A percentile compares a stretch with the other conserved stretches of the same genome.
Conservation (phyloP, 805 yeast species). For the Sugiyamaella americana region DNA sequence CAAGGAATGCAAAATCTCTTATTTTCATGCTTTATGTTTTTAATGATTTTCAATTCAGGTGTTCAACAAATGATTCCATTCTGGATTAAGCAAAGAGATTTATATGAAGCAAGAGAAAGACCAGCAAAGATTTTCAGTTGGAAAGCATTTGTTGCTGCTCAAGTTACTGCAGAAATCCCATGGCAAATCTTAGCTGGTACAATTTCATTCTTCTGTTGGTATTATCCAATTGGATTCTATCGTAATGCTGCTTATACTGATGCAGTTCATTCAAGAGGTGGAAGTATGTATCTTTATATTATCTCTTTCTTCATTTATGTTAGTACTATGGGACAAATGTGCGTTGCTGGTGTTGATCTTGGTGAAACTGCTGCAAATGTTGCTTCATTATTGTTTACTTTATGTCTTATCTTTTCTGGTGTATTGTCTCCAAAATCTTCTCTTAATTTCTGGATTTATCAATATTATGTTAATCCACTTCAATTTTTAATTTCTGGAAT, state of each 20-base stretch:
- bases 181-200: conserved; percentile 60
- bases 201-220: conserved; percentile 50
- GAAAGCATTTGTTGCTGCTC: conserved; percentile 57
- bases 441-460: conserved; percentile 70
- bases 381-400: conserved; percentile 50
- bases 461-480: conserved; percentile 68
- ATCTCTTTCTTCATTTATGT: conserved; percentile 43
- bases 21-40: conserved; percentile 68
- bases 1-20: conserved; percentile 79
- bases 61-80: conserved; percentile 59
- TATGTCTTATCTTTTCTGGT: conserved; percentile 72
- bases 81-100: conserved; percentile 52
- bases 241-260: conserved; percentile 49
- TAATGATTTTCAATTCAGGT: conserved; percentile 48
- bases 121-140: conserved; percentile 68
- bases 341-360: conserved; percentile 51
- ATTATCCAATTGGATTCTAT: conserved; percentile 68
- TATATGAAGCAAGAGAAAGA: conserved; percentile 68
- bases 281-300: conserved; percentile 34
- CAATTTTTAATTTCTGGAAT: conserved; percentile 58
- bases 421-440: conserved; percentile 51
- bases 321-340: conserved; percentile 31
- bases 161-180: conserved; percentile 61
- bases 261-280: conserved; percentile 38
- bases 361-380: conserved; percentile 61